Conservation (phyloP, 306 rosid genomes). For the Cucumis melo region DNA sequence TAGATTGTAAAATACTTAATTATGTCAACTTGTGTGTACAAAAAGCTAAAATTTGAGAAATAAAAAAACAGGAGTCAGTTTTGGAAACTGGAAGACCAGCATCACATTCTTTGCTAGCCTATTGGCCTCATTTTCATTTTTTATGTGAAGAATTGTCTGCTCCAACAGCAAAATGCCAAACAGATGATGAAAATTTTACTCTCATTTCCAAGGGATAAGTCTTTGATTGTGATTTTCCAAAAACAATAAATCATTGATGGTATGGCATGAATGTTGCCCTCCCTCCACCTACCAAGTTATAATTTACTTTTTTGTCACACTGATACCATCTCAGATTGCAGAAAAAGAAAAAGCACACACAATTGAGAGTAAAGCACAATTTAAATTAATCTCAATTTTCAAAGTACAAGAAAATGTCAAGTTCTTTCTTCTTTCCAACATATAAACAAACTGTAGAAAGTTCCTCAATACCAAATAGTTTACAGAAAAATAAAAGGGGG, state of each 20-base stretch:
- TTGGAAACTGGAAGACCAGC: background rate
- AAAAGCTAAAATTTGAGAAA: background rate
- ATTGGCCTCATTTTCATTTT: background rate
- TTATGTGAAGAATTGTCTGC: background rate
- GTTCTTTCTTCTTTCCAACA: background rate
- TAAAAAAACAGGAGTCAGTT: background rate
- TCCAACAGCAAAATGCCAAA: slow-evolving; percentile 1
- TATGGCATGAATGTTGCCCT: background rate
- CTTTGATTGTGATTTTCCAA: background rate
- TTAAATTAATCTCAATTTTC: background rate
- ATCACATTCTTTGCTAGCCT: background rate
- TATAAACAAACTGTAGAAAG: background rate
- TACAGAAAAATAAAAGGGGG: background rate
- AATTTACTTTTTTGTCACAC: background rate
- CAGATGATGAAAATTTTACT: background rate
- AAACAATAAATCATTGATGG: background rate
- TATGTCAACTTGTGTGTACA: too few relatives aligned
- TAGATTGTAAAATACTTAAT: too few relatives aligned
- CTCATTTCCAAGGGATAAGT: background rate
- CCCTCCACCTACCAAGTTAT: background rate
- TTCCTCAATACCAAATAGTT: background rate
- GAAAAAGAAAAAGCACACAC: background rate
- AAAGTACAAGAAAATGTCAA: background rate
- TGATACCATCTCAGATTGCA: background rate
- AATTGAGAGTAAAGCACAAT: background rate